Conservation (phyloP, 306 rosid genomes). For the Luffa aegyptiaca region DNA sequence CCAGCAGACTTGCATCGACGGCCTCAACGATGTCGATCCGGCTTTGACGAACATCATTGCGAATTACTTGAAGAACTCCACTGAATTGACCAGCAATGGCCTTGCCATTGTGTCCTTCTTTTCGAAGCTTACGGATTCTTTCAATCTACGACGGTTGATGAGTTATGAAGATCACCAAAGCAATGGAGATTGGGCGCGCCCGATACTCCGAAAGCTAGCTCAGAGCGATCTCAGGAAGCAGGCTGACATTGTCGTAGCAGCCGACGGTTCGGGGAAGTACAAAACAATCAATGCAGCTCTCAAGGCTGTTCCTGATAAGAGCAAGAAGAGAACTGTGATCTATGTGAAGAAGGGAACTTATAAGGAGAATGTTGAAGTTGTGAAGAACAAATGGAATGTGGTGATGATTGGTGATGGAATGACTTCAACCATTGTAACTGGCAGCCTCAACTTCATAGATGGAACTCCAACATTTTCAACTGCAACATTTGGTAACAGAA, state of each 20-base stretch:
- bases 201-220: conserved; percentile 18
- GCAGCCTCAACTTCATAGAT: conserved; percentile 41
- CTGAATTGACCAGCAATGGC: conserved; percentile 61
- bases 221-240: conserved; percentile 22
- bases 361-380: conserved; percentile 51
- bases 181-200: conserved; percentile 27
- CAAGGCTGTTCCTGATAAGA: conserved; percentile 34
- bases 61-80: conserved; percentile 38
- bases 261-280: conserved; percentile 44
- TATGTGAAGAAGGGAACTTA: conserved; percentile 61
- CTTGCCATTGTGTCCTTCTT: conserved; percentile 65
- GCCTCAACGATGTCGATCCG: conserved; percentile 25
- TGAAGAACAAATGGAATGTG: conserved; percentile 58
- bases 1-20: conserved; percentile 65
- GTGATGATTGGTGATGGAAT: conserved; percentile 74
- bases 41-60: background rate
- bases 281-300: conserved; percentile 49
- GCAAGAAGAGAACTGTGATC: conserved; percentile 49
- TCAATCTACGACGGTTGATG: conserved; percentile 29
- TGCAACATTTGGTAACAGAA: conserved; percentile 64
- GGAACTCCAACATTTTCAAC: conserved; percentile 72
- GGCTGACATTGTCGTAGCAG: conserved; percentile 37
- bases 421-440: conserved; percentile 44
- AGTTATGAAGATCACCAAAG: background rate
- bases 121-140: conserved; percentile 8